phyloP scores from a whole-genome alignment of 139 green algal species.

The Edaphochlamys debaryana region DNA sequence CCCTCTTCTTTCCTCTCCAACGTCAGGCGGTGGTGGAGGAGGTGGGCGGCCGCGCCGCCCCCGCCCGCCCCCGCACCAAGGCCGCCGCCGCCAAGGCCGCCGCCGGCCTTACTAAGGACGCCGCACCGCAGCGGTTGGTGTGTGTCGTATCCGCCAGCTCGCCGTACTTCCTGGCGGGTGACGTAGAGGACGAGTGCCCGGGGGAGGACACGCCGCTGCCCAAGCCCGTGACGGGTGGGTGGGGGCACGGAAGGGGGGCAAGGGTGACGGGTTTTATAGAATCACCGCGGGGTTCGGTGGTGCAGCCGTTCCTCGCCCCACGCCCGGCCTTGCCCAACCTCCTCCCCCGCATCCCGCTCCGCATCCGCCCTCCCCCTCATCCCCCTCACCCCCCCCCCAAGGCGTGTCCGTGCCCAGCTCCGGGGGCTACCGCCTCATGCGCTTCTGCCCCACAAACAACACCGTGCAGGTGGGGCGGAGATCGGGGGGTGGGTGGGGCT shows the following conservation, averaged over 20 bases:
- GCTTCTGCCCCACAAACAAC: slow-evolving; percentile 15
- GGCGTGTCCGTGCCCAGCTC: slow-evolving; percentile 14
- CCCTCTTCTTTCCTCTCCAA: not conserved
- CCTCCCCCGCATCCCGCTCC: not conserved
- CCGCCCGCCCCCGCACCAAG: not conserved
- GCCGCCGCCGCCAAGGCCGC: slow-evolving; percentile 31
- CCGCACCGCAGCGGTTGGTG: slow-evolving; percentile 68
- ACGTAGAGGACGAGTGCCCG: slow-evolving; percentile 51
- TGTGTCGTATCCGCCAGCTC: slow-evolving; percentile 68
- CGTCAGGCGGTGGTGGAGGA: slow-evolving; percentile 68
- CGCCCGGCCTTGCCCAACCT: no score
- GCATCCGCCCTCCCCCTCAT: not conserved
- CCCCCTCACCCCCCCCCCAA: not conserved
- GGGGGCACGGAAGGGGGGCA: no score
- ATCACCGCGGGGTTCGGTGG: no score
- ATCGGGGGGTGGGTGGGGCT: no score
- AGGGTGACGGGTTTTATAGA: no score
- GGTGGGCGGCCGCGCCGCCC: slow-evolving; percentile 32
- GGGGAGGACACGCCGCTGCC: slow-evolving; percentile 35
- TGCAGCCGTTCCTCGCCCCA: no score
- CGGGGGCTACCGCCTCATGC: slow-evolving; percentile 26
- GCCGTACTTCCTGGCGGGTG: slow-evolving; percentile 70
- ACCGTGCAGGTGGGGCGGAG: not conserved
- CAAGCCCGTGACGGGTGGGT: slow-evolving; percentile 12
- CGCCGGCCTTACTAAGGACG: slow-evolving; percentile 55